phyloP scores from a whole-genome alignment of 2,329 filamentous ascomycete species.

The Xylaria sp. region DNA sequence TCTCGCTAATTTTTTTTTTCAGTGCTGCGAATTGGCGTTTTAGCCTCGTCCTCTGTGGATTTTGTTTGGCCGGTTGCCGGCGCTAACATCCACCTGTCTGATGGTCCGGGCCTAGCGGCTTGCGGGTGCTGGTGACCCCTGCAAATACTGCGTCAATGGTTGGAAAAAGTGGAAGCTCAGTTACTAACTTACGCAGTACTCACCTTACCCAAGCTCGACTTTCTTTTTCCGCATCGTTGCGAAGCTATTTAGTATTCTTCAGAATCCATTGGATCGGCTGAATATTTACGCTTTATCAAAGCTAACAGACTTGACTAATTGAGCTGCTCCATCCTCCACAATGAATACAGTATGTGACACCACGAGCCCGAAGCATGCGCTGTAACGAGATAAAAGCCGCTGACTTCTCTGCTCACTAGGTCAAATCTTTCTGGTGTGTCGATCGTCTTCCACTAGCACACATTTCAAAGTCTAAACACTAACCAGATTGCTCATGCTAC shows the following conservation, averaged over 20 bases:
- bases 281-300: not conserved
- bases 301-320: not conserved
- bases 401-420: constrained; percentile 53
- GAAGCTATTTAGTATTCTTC: not conserved
- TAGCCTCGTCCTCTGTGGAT: not conserved
- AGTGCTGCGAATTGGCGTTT: not conserved
- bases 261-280: not conserved
- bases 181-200: not conserved
- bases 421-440: constrained; percentile 73
- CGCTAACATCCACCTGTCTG: not conserved
- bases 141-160: constrained; percentile 8
- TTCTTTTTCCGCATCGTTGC: constrained; percentile 8
- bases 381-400: constrained; percentile 16
- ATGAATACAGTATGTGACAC: constrained; percentile 40
- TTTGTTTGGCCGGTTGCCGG: constrained; percentile 7
- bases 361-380: not conserved
- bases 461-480: constrained; percentile 9
- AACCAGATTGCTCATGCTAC: constrained; percentile 4
- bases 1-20: not conserved
- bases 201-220: constrained; percentile 26
- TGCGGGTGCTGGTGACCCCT: constrained; percentile 16
- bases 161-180: constrained; percentile 30
- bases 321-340: not conserved
- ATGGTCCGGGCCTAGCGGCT: not conserved
- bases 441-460: constrained; percentile 10